These are phyloP conservation scores for Hexamita inflata DNA, from an alignment of 208 protist genomes.

Conservation along the genomic window DNA sequence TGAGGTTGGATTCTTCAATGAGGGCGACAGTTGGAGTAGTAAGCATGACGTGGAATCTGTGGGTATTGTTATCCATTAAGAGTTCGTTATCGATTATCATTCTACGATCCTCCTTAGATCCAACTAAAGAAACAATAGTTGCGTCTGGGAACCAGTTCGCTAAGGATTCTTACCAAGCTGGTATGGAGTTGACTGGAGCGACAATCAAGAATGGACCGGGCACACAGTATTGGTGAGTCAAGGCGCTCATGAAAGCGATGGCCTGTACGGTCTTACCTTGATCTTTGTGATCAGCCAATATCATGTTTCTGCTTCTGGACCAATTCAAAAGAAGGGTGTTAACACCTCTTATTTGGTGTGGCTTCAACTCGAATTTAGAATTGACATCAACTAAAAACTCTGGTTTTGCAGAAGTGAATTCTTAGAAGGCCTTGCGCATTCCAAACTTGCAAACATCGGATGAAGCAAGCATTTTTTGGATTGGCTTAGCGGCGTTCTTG, in stretches of 20 bases:
- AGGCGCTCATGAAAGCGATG: conserved; percentile 28
- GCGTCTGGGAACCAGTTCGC: conserved; percentile 26
- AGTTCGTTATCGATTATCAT: conserved; percentile 22
- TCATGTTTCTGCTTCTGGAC: neutral
- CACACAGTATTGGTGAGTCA: conserved; percentile 1
- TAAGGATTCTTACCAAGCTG: conserved; percentile 39
- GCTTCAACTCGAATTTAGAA: neutral
- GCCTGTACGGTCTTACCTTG: conserved; percentile 45
- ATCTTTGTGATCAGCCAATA: conserved; percentile 41
- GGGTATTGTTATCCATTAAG: neutral
- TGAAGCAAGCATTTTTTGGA: neutral
- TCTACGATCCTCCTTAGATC: conserved; percentile 28
- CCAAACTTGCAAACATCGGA: neutral
- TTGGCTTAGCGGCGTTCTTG: neutral
- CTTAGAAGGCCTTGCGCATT: no score
- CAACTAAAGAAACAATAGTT: conserved; percentile 20
- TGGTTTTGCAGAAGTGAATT: neutral
- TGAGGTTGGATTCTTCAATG: conserved; percentile 20
- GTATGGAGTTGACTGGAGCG: conserved; percentile 35
- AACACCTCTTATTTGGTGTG: conserved; percentile 37
- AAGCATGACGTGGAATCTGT: conserved; percentile 44
- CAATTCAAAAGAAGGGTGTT: conserved; percentile 10
- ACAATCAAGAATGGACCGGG: conserved; percentile 42
- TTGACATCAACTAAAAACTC: neutral
- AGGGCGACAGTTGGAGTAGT: conserved; percentile 44